A percentile compares a stretch with the other conserved stretches of the same genome.
Conservation (phyloP, 208 protist species). For the Trypanosoma mega region DNA sequence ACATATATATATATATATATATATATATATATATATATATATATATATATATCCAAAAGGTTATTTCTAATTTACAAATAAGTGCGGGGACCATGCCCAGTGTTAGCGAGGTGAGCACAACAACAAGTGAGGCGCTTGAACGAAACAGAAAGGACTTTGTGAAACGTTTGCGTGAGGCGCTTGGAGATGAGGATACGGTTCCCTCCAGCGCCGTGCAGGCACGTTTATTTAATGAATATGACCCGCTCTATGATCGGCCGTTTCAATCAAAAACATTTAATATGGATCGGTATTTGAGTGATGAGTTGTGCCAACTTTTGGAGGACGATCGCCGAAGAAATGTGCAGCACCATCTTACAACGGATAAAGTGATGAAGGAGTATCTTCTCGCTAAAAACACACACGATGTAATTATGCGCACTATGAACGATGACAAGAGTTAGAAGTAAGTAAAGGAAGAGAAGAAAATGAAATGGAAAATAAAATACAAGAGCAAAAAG, state of each 20-base stretch:
- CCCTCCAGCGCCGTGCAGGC: slow-evolving; percentile 35
- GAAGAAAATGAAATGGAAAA: too few relatives aligned
- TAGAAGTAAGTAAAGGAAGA: too few relatives aligned
- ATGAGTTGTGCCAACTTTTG: slow-evolving; percentile 36
- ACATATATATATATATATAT: too few relatives aligned
- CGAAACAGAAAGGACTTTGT: background rate
- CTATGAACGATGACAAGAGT: background rate
- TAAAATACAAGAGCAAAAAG: too few relatives aligned
- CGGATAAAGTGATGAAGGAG: slow-evolving; percentile 23
- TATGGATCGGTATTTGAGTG: slow-evolving; percentile 33
- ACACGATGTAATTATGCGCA: slow-evolving; percentile 16
- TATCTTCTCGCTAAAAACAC: slow-evolving; percentile 16
- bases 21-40: too few relatives aligned
- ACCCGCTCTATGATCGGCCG: slow-evolving; percentile 35
- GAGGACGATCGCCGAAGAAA: slow-evolving; percentile 54
- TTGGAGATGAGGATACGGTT: slow-evolving; percentile 9
- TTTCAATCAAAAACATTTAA: slow-evolving; percentile 20
- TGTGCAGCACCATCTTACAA: slow-evolving; percentile 37
- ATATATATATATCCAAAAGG: too few relatives aligned
- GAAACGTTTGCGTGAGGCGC: slow-evolving; percentile 32
- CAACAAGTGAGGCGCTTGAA: background rate
- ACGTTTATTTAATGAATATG: slow-evolving; percentile 43
- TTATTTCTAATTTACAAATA: too few relatives aligned
- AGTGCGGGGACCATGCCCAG: too few relatives aligned
- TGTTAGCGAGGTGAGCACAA: too few relatives aligned